These are phyloP conservation scores for Hypoxylon sp. DNA, from an alignment of 2,329 filamentous ascomycete genomes.

Conservation along the genomic window DNA sequence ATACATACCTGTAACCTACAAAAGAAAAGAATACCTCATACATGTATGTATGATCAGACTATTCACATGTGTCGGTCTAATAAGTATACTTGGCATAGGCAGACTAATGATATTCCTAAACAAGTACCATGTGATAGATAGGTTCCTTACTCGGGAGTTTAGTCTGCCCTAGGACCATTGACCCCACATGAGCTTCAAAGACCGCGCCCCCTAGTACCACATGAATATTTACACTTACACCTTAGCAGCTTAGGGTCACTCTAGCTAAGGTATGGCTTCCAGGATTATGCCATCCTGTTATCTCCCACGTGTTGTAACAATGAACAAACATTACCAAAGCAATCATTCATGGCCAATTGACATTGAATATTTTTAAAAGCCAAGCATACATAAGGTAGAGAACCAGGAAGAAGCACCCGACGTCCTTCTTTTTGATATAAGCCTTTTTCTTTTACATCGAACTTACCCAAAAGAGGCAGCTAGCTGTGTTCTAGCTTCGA, in stretches of 20 bases:
- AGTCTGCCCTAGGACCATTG: constrained; percentile 17
- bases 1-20: not conserved
- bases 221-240: not conserved
- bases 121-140: constrained; percentile 17
- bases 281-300: constrained; percentile 27
- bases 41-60: too few species aligned
- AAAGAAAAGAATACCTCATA: too few species aligned
- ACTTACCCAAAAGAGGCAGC: constrained; percentile 29
- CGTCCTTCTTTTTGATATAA: constrained; percentile 9
- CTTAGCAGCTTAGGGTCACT: too few species aligned
- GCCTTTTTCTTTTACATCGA: constrained; percentile 7
- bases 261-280: not conserved
- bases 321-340: constrained; percentile 23
- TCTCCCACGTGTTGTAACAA: constrained; percentile 25
- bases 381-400: constrained; percentile 8
- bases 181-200: constrained; percentile 38
- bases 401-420: constrained; percentile 2
- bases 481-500: constrained; percentile 29
- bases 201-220: constrained; percentile 6
- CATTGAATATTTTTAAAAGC: constrained; percentile 12
- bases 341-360: constrained; percentile 13
- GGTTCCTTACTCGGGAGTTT: constrained; percentile 15
- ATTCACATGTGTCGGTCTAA: constrained; percentile 7
- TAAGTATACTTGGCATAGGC: not conserved
- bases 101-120: not conserved